These are phyloP conservation scores for Mariannaea elegans DNA, from an alignment of 2,329 filamentous ascomycete genomes.

Conservation along the genomic window DNA sequence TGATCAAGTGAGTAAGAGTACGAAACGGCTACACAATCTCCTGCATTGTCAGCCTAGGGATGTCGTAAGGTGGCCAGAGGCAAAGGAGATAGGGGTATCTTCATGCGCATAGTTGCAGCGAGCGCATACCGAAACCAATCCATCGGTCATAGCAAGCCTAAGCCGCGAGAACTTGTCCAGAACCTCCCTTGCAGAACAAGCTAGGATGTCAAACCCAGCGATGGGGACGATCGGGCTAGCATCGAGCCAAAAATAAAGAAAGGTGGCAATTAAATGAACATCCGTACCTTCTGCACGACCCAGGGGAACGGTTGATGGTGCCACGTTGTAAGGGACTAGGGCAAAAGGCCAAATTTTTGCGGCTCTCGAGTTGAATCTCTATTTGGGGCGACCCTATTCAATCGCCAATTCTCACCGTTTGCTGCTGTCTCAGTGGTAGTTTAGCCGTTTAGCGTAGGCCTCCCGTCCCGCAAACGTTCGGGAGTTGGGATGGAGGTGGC, in stretches of 20 bases:
- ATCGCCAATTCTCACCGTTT: too few relatives aligned
- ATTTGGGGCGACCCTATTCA: too few relatives aligned
- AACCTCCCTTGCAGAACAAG: not conserved
- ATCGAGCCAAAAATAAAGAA: not conserved
- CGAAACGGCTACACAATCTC: not conserved
- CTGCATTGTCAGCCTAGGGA: conserved; percentile 1
- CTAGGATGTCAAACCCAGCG: not conserved
- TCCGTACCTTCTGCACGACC: not conserved
- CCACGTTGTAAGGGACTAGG: conserved; percentile 6
- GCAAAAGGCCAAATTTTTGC: not conserved
- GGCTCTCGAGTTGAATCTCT: conserved; percentile 4
- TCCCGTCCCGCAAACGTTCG: conserved; percentile 18
- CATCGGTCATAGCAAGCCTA: not conserved
- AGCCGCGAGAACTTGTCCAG: conserved; percentile 1
- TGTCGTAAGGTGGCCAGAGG: conserved; percentile 16
- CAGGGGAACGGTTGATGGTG: conserved; percentile 23
- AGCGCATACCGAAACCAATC: conserved; percentile 12
- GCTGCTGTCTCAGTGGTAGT: too few relatives aligned
- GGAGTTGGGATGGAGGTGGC: conserved; percentile 4
- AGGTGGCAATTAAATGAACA: not conserved
- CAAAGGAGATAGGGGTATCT: not conserved
- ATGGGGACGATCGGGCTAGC: not conserved
- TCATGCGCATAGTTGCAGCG: conserved; percentile 18
- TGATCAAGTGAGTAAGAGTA: conserved; percentile 5
- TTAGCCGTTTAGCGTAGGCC: conserved; percentile 25